A percentile compares a stretch with the other conserved stretches of the same genome.
Evolutionary conservation across 768 basidiomycete genomes (phyloP).

Genomic region (Suillus spraguei): DNA sequence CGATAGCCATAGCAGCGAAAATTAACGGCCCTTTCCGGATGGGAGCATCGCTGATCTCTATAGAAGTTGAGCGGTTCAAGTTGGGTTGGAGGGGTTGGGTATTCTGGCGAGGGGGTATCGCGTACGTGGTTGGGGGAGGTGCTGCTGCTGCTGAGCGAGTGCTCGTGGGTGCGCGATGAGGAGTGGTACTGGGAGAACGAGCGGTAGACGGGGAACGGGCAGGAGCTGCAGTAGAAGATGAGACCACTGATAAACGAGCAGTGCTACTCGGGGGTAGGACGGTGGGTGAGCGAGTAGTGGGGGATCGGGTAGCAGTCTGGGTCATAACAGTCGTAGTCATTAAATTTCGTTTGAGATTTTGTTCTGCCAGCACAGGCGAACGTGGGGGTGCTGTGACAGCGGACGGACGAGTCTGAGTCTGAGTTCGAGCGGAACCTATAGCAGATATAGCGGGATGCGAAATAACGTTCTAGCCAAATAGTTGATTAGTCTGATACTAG

Average conservation of each 20-base stretch:
- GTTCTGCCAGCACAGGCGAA: background rate
- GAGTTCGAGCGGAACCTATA: background rate
- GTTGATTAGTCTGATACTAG: conserved; percentile 15
- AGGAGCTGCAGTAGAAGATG: background rate
- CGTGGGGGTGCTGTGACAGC: background rate
- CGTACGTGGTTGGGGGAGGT: conserved; percentile 14
- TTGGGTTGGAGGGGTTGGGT: background rate
- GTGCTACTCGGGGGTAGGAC: background rate
- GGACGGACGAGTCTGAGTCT: background rate
- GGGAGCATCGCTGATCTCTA: conserved; percentile 21
- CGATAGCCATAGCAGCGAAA: conserved; percentile 56
- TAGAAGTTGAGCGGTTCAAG: background rate
- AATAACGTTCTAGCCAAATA: background rate
- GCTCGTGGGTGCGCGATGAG: background rate
- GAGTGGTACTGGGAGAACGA: background rate
- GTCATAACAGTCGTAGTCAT: conserved; percentile 11
- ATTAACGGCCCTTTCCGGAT: conserved; percentile 59
- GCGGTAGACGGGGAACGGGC: background rate
- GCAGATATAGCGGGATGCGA: background rate
- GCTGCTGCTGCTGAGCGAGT: conserved; percentile 10
- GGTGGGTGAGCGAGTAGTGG: background rate
- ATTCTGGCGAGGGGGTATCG: conserved; percentile 19
- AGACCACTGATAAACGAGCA: background rate
- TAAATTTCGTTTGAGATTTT: conserved; percentile 14
- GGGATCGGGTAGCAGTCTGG: background rate